Evolutionary conservation across 768 basidiomycete species (phyloP).

Genomic region (Hortiboletus flavorubellus): DNA sequence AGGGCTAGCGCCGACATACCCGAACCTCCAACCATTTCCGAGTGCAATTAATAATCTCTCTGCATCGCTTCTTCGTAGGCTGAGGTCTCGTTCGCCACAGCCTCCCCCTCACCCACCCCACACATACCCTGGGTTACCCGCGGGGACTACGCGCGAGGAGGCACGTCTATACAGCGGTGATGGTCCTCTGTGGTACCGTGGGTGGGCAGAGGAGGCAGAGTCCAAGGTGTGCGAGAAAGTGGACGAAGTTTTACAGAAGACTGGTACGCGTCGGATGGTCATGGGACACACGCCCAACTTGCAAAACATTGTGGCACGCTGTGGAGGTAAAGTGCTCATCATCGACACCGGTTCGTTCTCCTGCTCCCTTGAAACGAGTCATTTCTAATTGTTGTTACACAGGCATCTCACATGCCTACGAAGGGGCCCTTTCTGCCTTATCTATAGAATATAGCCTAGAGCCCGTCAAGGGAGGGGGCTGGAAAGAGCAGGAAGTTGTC

Average conservation of each 20-base stretch:
- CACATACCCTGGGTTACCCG: constrained; percentile 70
- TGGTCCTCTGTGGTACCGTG: constrained; percentile 94
- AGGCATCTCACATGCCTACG: constrained; percentile 96
- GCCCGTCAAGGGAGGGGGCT: constrained; percentile 43
- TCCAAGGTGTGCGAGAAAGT: constrained; percentile 67
- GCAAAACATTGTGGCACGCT: constrained; percentile 78
- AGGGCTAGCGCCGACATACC: constrained; percentile 77
- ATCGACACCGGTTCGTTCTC: constrained; percentile 79
- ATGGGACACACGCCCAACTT: constrained; percentile 98
- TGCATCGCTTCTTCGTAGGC: constrained; percentile 60
- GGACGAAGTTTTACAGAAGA: constrained; percentile 62
- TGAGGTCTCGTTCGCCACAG: constrained; percentile 62
- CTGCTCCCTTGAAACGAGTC: background rate
- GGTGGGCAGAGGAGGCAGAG: constrained; percentile 80
- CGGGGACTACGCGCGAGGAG: constrained; percentile 63
- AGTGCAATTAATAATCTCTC: constrained; percentile 77
- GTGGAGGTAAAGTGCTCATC: constrained; percentile 89
- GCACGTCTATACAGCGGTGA: constrained; percentile 65
- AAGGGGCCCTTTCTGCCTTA: constrained; percentile 86
- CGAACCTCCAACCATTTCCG: constrained; percentile 77
- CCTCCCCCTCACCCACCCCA: constrained; percentile 78
- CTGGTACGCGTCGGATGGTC: constrained; percentile 84
- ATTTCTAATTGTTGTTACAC: constrained; percentile 7
- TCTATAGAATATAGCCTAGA: constrained; percentile 82
- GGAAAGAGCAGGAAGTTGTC: constrained; percentile 36